Percentiles rank a stretch among this genome's conserved stretches.
Evolutionary conservation across 805 yeast genomes (phyloP).

Genomic region (Candida oleophila): DNA sequence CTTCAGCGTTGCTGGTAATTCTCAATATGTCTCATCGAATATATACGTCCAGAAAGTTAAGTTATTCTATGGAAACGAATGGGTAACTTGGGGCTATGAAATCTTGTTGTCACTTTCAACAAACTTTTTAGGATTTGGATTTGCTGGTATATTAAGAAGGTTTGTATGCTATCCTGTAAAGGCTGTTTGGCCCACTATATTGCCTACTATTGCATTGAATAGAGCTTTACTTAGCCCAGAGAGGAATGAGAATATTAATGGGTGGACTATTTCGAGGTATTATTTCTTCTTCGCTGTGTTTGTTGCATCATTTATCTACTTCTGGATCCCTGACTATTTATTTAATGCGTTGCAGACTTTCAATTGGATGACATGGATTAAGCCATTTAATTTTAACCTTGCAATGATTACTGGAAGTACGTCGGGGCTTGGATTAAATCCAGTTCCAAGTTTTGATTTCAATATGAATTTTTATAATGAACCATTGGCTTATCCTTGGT

Average conservation of each 20-base stretch:
- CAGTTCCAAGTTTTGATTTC: conserved; percentile 55
- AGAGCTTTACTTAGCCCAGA: conserved; percentile 39
- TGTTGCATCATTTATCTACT: conserved; percentile 35
- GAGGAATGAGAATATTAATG: conserved; percentile 21
- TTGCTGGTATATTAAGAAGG: conserved; percentile 45
- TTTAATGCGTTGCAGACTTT: conserved; percentile 42
- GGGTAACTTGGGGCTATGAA: conserved; percentile 43
- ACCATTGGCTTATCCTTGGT: conserved; percentile 46
- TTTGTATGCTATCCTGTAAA: conserved; percentile 27
- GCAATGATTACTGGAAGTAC: conserved; percentile 48
- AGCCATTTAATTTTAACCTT: conserved; percentile 47
- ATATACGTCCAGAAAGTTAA: conserved; percentile 20
- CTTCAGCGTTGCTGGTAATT: conserved; percentile 31
- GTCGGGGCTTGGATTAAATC: conserved; percentile 52
- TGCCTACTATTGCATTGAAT: conserved; percentile 48
- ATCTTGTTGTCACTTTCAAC: conserved; percentile 45
- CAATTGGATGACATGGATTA: conserved; percentile 61
- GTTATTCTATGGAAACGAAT: conserved; percentile 24
- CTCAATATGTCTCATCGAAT: conserved; percentile 19
- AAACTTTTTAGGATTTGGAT: conserved; percentile 55
- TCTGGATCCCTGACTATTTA: conserved; percentile 47
- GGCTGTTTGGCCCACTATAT: conserved; percentile 28
- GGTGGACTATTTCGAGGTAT: conserved; percentile 28
- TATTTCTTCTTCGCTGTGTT: conserved; percentile 25
- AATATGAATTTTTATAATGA: conserved; percentile 29